phyloP scores from a whole-genome alignment of 2,329 filamentous ascomycete species.

The Aschersonia sp. region DNA sequence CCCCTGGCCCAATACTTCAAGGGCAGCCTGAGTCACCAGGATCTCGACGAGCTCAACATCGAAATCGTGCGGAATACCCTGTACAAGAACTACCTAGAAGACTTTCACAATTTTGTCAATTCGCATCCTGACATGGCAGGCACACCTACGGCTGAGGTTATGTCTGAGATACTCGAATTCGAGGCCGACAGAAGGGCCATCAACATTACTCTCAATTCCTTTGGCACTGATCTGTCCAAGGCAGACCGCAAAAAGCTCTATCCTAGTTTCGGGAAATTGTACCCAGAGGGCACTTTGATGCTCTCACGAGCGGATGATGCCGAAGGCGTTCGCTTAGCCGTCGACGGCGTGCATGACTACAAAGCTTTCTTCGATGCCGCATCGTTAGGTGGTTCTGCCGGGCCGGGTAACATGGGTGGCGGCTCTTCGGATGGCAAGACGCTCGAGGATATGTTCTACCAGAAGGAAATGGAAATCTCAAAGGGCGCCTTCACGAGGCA shows the following conservation, averaged over 20 bases:
- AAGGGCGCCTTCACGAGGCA: slow-evolving; percentile 92
- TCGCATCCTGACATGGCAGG: slow-evolving; percentile 73
- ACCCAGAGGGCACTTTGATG: slow-evolving; percentile 91
- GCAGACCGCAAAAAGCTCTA: slow-evolving; percentile 92
- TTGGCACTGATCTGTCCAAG: slow-evolving; percentile 92
- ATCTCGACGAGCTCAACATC: slow-evolving; percentile 96
- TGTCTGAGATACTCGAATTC: slow-evolving; percentile 92
- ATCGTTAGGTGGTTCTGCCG: slow-evolving; percentile 56
- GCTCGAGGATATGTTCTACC: slow-evolving; percentile 94
- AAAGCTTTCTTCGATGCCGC: slow-evolving; percentile 92
- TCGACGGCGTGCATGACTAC: slow-evolving; percentile 88
- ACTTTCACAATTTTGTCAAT: slow-evolving; percentile 93
- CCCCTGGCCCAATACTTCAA: slow-evolving; percentile 96
- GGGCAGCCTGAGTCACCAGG: slow-evolving; percentile 86
- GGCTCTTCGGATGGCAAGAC: slow-evolving; percentile 73
- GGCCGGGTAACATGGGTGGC: slow-evolving; percentile 74
- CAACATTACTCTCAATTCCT: slow-evolving; percentile 98
- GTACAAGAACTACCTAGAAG: slow-evolving; percentile 98
- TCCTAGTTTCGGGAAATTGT: slow-evolving; percentile 77
- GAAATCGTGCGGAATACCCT: slow-evolving; percentile 97
- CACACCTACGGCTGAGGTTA: slow-evolving; percentile 83
- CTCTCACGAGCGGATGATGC: slow-evolving; percentile 88
- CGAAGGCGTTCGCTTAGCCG: slow-evolving; percentile 83
- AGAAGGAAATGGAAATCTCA: slow-evolving; percentile 98
- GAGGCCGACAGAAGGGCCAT: slow-evolving; percentile 94